These are phyloP conservation scores for Colletotrichum gloeosporioides DNA, from an alignment of 2,329 filamentous ascomycete species.

Conservation along the genomic window DNA sequence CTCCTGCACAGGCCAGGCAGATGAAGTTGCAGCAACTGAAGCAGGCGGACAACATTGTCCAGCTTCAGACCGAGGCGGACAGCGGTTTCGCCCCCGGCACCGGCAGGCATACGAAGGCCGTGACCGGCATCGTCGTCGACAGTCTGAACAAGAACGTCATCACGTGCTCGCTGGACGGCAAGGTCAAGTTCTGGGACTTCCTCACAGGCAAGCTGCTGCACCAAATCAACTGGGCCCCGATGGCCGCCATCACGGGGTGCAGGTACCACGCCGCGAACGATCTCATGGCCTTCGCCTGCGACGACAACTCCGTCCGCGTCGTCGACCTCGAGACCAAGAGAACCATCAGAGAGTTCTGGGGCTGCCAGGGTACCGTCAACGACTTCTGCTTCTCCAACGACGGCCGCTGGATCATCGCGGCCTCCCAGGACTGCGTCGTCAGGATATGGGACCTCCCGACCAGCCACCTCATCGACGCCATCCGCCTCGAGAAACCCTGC, in stretches of 20 bases:
- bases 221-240: constrained; percentile 83
- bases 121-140: constrained; percentile 89
- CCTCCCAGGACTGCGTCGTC: constrained; percentile 79
- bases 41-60: constrained; percentile 62
- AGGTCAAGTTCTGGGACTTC: constrained; percentile 98
- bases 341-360: constrained; percentile 92
- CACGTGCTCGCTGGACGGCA: constrained; percentile 88
- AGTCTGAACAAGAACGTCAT: constrained; percentile 86
- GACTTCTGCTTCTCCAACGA: constrained; percentile 92
- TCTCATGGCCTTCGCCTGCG: constrained; percentile 85
- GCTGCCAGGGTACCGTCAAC: constrained; percentile 74
- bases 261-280: constrained; percentile 85
- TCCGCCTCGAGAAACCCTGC: constrained; percentile 79
- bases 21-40: constrained; percentile 70
- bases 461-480: constrained; percentile 91
- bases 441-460: constrained; percentile 96
- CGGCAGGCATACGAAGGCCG: constrained; percentile 79
- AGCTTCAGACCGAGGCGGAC: constrained; percentile 53
- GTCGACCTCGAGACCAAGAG: constrained; percentile 91
- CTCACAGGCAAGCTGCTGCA: constrained; percentile 78
- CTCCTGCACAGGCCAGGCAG: constrained; percentile 78
- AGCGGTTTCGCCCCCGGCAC: constrained; percentile 54
- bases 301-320: constrained; percentile 86
- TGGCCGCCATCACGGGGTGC: constrained; percentile 76
- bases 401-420: constrained; percentile 90